Conservation (phyloP, 2,329 filamentous ascomycete species). For the Fusarium papillatum region DNA sequence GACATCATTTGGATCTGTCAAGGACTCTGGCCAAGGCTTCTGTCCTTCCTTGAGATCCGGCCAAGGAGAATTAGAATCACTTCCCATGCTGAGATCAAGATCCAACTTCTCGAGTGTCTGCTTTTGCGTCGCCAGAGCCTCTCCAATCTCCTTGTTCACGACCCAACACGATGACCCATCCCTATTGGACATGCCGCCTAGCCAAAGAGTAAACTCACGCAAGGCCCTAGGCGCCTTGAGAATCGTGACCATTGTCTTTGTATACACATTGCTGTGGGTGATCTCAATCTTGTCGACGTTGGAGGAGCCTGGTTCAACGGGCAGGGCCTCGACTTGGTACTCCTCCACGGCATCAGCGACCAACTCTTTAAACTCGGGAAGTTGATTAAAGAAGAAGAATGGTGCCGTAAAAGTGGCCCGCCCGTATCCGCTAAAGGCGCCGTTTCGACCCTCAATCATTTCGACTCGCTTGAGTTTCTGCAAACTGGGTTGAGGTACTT, state of each 20-base stretch:
- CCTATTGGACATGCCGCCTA: background rate
- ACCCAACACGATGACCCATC: background rate
- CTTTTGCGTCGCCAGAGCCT: background rate
- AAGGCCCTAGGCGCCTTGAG: background rate
- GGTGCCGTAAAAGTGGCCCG: background rate
- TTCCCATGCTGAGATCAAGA: background rate
- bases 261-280: background rate
- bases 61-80: background rate
- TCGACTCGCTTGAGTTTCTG: background rate
- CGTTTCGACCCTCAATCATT: background rate
- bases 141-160: background rate
- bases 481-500: background rate
- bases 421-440: background rate
- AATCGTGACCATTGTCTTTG: background rate
- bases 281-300: background rate
- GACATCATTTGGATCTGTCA: background rate
- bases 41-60: background rate
- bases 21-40: background rate
- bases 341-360: background rate
- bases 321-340: background rate
- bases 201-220: background rate
- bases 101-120: background rate
- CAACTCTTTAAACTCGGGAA: background rate
- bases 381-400: background rate
- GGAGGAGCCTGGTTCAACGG: background rate